Evolutionary conservation across 148 eudicot genomes (phyloP), one percentile per base, ranked within the genome.

Genomic region (Spergularia marina): DNA sequence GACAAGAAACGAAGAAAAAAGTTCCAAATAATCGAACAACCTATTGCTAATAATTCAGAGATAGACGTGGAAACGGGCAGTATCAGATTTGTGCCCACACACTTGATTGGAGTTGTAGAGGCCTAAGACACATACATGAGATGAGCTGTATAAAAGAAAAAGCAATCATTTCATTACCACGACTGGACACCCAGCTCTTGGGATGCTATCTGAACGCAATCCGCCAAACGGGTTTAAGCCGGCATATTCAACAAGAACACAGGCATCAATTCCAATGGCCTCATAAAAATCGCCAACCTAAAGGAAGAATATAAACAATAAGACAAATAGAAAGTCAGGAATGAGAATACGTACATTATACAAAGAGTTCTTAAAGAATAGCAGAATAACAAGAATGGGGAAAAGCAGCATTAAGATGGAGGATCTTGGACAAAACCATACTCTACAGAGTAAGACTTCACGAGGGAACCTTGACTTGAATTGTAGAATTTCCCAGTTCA

Each of bases 201-300:
- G 99, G 74, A 92, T 79, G 75, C 96, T 90, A 81, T 95, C 99
- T 39, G 99, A 78, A 66, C 98, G 97, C 87, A 92, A 72, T 73
- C 99, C 99, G 68, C 99, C 97, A 88, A 89, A 90, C 56, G 98
- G 98, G 85, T 95, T 92, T 73, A 95, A 81, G 54, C 99, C 99
- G 81, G 98, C 99, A 76, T 92, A 91, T 81, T 95, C 98, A 76
- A 95, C 99, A 83, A 95, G 89, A 81, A 92, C 55, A 83, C 99
- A 95, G 20, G 99, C 99, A 81, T 95, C 98, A 52, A 92, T 79
- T 76, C 99, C 99, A 72, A 95, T 87, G 60, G 98, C 96, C 85
- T 95, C 99, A 71, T 95, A 95, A 73, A 95, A 95, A 23, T 95
- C 99, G 18, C 99, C 98, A 67, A 95, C 98, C 99, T 95, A 71